These are phyloP conservation scores for Nemania sp. DNA, from an alignment of 2,329 filamentous ascomycete species.

Conservation along the genomic window DNA sequence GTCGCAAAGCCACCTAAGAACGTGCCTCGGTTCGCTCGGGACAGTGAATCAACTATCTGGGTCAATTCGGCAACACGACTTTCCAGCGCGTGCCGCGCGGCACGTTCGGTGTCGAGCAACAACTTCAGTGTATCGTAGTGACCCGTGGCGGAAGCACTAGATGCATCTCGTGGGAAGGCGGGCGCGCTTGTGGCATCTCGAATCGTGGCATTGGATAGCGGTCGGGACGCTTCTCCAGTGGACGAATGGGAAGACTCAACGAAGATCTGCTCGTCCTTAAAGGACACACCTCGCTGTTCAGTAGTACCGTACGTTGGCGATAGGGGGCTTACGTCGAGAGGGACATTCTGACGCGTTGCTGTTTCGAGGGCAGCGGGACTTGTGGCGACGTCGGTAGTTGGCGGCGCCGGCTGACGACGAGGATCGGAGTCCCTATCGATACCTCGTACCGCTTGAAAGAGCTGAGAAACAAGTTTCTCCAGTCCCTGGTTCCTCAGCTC, in stretches of 20 bases:
- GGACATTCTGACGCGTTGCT: constrained; percentile 38
- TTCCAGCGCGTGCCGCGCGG: constrained; percentile 60
- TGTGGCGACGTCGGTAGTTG: constrained; percentile 35
- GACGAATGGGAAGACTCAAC: constrained; percentile 46
- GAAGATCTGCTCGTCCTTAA: constrained; percentile 52
- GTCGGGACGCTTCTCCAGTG: constrained; percentile 40
- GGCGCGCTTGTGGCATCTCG: constrained; percentile 54
- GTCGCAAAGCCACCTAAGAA: constrained; percentile 43
- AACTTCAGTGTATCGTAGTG: constrained; percentile 56
- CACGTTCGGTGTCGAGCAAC: constrained; percentile 61
- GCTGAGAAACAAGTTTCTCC: constrained; percentile 56
- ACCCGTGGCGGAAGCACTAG: constrained; percentile 46
- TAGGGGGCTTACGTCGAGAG: constrained; percentile 34
- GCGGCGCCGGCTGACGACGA: constrained; percentile 33
- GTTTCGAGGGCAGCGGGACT: constrained; percentile 39
- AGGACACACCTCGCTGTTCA: constrained; percentile 50
- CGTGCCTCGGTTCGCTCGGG: constrained; percentile 43
- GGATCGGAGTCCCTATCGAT: constrained; percentile 43
- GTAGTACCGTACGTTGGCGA: constrained; percentile 44
- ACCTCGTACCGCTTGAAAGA: constrained; percentile 52
- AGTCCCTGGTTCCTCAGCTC: constrained; percentile 58
- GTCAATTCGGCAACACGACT: constrained; percentile 58
- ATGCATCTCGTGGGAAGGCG: constrained; percentile 42
- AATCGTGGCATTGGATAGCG: constrained; percentile 53
- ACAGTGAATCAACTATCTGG: constrained; percentile 54